Percentiles rank a stretch among this genome's conserved stretches.
Evolutionary conservation across 306 rosid genomes (phyloP).

Genomic region (Castanea crenata): DNA sequence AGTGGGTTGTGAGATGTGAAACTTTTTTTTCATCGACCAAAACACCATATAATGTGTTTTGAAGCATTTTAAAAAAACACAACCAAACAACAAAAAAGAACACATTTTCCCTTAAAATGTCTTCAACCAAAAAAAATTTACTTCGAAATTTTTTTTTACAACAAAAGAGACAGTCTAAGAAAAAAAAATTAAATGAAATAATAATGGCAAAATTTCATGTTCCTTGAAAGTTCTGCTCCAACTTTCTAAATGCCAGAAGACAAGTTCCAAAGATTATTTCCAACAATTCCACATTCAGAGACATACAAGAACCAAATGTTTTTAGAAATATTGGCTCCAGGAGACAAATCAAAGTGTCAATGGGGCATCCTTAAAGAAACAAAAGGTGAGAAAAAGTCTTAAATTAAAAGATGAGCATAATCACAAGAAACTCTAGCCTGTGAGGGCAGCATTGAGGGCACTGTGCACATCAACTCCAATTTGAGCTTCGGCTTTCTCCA

Average conservation of each 20-base stretch:
- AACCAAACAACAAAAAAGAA: too few relatives aligned
- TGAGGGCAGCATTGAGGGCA: conserved; percentile 73
- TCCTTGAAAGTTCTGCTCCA: not conserved
- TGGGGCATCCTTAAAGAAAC: conserved; percentile 14
- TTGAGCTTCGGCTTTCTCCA: conserved; percentile 99
- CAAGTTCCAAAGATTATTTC: conserved; percentile 24
- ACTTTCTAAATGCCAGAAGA: conserved; percentile 4
- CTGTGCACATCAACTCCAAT: conserved; percentile 93
- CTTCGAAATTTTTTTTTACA: too few relatives aligned
- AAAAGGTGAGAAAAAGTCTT: conserved; percentile 23
- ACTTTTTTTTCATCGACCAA: too few relatives aligned
- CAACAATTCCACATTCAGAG: conserved; percentile 42
- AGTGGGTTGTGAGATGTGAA: too few relatives aligned
- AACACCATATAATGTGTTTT: too few relatives aligned
- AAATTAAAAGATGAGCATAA: conserved; percentile 15
- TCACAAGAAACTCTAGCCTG: conserved; percentile 54
- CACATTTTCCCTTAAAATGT: too few relatives aligned
- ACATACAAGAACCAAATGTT: conserved; percentile 30
- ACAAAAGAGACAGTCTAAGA: not conserved
- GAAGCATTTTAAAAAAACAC: too few relatives aligned
- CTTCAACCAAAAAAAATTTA: too few relatives aligned
- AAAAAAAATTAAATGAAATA: not conserved
- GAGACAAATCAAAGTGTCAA: conserved; percentile 34
- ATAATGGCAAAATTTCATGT: not conserved
- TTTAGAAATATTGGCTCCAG: conserved; percentile 40